Evolutionary conservation across 331 rosid genomes (phyloP), one percentile per base, ranked within the genome.

Genomic region (Quercus phellos): DNA sequence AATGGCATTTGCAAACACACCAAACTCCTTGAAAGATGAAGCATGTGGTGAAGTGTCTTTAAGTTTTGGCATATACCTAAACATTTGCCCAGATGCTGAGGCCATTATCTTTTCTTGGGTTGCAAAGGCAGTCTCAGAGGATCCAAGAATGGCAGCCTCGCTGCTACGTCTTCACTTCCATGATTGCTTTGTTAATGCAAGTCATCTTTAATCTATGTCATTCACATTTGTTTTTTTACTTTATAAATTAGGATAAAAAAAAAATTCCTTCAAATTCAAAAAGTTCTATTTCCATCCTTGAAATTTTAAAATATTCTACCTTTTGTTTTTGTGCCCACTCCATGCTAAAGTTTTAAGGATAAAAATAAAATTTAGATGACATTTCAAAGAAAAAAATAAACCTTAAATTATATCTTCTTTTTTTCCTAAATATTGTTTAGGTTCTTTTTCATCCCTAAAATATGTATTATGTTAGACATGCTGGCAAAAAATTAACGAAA

Each of bases 101-200:
- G 80, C 88, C 69, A 85, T 90, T 5, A 79, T 91, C 82, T 91
- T 82, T 85, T 83, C 90, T 24, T 83, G 88, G 90, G 90, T 94
- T 54, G 76, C 84, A 46, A 72, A 72, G 12, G 92, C 88, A 5
- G 78, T 91, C 50, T 50, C 78, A 16, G 72, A 85, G 69, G 94
- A 93, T 77, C 73, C 93, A 1, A 87, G 97, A 74, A 89, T 93
- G 97, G 92, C 98, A 1, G 97, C 98, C 24, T 95, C 99, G 5
- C 81, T 92, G 10, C 93, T 90, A 34, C 89, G 92, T 66, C 96
- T 92, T 24, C 98, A 94, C 72, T 94, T 94, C 74, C 95, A 92
- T 24, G 97, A 92, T 63, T 94, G 97, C 83, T 90, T 94, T 80
- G 99, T 90, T 75, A 91, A 93, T 89, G 99, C 89, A 93, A 78